These are phyloP conservation scores for Epichloe scottii DNA, from an alignment of 2,329 filamentous ascomycete species.

Conservation along the genomic window DNA sequence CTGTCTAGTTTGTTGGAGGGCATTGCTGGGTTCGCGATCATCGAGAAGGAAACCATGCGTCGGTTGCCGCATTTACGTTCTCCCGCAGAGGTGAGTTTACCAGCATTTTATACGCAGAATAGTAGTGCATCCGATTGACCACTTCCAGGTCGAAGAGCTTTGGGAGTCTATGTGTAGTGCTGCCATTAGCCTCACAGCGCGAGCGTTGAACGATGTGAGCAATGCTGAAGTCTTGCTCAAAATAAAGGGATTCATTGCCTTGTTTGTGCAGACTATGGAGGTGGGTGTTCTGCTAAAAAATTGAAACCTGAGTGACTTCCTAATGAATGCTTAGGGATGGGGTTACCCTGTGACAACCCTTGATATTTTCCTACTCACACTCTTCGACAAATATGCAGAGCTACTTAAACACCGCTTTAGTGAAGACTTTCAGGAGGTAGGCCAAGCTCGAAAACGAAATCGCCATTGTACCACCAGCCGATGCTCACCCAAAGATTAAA, in stretches of 20 bases:
- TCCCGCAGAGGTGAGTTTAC: conserved; percentile 56
- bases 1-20: conserved; percentile 87
- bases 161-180: conserved; percentile 97
- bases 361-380: conserved; percentile 70
- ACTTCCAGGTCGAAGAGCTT: conserved; percentile 74
- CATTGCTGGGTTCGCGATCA: conserved; percentile 91
- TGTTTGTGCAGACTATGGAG: conserved; percentile 98
- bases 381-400: conserved; percentile 91
- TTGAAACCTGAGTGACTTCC: conserved; percentile 48
- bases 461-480: background rate
- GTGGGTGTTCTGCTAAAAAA: conserved; percentile 46
- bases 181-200: conserved; percentile 69
- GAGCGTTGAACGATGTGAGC: conserved; percentile 63
- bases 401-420: conserved; percentile 84
- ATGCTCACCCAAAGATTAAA: background rate
- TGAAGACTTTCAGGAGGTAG: conserved; percentile 84
- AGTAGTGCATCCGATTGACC: background rate
- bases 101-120: background rate
- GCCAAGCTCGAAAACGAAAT: conserved; percentile 1
- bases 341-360: conserved; percentile 73
- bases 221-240: conserved; percentile 87
- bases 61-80: conserved; percentile 74
- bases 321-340: conserved; percentile 75
- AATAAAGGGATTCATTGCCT: conserved; percentile 81
- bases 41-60: conserved; percentile 87